phyloP scores from a whole-genome alignment of 1,139 yeast genomes.

The Geotrichum restrictum region DNA sequence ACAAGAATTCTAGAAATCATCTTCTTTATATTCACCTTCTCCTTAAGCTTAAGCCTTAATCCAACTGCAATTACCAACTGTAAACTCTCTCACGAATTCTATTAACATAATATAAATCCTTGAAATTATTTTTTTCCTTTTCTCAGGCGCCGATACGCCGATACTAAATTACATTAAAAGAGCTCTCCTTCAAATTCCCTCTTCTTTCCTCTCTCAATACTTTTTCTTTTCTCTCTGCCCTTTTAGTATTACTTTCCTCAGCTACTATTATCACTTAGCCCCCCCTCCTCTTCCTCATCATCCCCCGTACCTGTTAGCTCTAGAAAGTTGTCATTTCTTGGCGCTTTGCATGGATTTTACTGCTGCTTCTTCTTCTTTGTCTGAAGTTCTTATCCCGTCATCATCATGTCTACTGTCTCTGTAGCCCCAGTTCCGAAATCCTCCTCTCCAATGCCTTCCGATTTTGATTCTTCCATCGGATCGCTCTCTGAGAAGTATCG shows the following conservation, averaged over 20 bases:
- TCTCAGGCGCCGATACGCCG: too few species aligned
- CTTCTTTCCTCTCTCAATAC: not conserved
- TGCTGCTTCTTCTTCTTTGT: not conserved
- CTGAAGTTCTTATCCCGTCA: not conserved
- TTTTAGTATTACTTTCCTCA: not conserved
- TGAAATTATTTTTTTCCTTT: too few species aligned
- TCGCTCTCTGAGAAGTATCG: slow-evolving; percentile 1
- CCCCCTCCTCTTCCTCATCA: not conserved
- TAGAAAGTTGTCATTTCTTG: slow-evolving; percentile 1
- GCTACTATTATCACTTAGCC: not conserved
- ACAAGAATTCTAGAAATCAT: too few species aligned
- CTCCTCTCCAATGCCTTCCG: not conserved
- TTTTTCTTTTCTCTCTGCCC: not conserved
- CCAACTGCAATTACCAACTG: too few species aligned
- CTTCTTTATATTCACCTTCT: not conserved
- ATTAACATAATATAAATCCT: too few species aligned
- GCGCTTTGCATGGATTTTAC: not conserved
- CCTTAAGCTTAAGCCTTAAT: too few species aligned
- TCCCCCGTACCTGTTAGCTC: not conserved
- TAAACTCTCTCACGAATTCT: too few species aligned
- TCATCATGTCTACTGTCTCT: slow-evolving; percentile 3
- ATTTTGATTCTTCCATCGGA: not conserved
- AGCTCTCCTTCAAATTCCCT: not conserved
- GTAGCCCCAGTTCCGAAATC: not conserved
- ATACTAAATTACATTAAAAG: too few species aligned